Evolutionary conservation across 306 rosid genomes (phyloP).

Genomic region (Ormosia emarginata): DNA sequence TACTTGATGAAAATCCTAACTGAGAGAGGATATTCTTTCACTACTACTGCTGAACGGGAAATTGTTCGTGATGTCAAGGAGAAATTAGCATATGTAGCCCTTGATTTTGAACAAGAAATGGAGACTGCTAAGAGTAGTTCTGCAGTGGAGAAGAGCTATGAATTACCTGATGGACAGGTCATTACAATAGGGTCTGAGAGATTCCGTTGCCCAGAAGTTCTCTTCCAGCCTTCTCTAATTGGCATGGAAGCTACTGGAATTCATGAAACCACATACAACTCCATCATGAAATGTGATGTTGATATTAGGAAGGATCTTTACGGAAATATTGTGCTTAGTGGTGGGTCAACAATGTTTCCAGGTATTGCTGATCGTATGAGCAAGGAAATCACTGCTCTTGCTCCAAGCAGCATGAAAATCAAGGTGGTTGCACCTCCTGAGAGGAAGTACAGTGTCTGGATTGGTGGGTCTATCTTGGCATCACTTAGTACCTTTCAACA

Average conservation of each 20-base stretch:
- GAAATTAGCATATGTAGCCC: slow-evolving; percentile 48
- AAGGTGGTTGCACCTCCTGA: slow-evolving; percentile 59
- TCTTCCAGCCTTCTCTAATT: slow-evolving; percentile 51
- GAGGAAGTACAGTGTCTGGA: slow-evolving; percentile 58
- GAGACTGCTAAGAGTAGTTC: slow-evolving; percentile 46
- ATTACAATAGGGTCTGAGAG: slow-evolving; percentile 58
- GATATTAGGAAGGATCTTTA: slow-evolving; percentile 57
- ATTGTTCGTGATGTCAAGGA: slow-evolving; percentile 52
- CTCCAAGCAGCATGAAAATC: slow-evolving; percentile 57
- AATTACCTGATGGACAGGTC: slow-evolving; percentile 54
- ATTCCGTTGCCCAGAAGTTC: slow-evolving; percentile 56
- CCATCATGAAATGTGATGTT: slow-evolving; percentile 55
- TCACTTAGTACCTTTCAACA: slow-evolving; percentile 56
- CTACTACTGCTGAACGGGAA: slow-evolving; percentile 47
- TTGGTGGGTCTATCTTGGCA: slow-evolving; percentile 56
- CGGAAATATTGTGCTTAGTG: slow-evolving; percentile 50
- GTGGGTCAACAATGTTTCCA: slow-evolving; percentile 56
- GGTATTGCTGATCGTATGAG: slow-evolving; percentile 58
- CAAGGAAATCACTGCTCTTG: slow-evolving; percentile 55
- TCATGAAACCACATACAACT: slow-evolving; percentile 54
- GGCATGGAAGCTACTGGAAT: slow-evolving; percentile 58
- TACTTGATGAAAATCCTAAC: slow-evolving; percentile 40
- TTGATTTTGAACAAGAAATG: slow-evolving; percentile 44
- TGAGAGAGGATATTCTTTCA: slow-evolving; percentile 50
- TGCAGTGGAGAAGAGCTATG: slow-evolving; percentile 48